Evolutionary conservation across 306 rosid species (phyloP), one percentile per base, ranked within the genome.

Genomic region (Vigna hirtella): DNA sequence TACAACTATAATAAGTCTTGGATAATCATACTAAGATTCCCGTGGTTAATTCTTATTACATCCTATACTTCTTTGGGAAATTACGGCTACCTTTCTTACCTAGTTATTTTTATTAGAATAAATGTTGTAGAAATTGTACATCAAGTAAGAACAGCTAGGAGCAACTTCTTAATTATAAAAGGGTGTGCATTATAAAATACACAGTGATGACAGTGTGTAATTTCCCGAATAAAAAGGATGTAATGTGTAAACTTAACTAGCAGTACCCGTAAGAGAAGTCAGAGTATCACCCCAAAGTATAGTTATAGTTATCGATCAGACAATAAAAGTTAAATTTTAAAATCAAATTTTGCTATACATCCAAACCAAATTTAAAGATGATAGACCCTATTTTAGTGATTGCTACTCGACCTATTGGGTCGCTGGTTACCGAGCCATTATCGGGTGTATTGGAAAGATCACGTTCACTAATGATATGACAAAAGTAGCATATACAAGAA

Each of bases 141-240:
- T 4, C 13, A 68, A 47, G 12, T 7, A n/a, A 28, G 48, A 9
- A 11, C 11, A 28, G 22, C 10, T 24, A 5, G 69, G 51, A 2
- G 26, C 30, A 45, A 28, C 12, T 66, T 77, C 49, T 40, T 11
- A 66, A 77, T 42, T 40, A 53, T 11, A 55, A 65, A 12, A 38
- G 45, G 48, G 48, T 13, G 6, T 50, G 72, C 15, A 51, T 28
- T 30, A 38, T 13, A 75, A 18, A 10, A 49, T 52, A 64, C 30
- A 65, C 10, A 16, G n/a, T 20, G 16, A 34, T 14, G 58, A 7
- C 22, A 30, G 45, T 15, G 9, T 2, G 13, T 62, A 5, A 22
- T 66, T 66, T 42, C 22, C 47, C n/a, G 3, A 67, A 47, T 16
- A 77, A 53, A 11, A 67, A 24, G 1, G 36, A 42, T 26, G 2